phyloP scores from a whole-genome alignment of 2,329 filamentous ascomycete species.

The Diaporthe amygdali region DNA sequence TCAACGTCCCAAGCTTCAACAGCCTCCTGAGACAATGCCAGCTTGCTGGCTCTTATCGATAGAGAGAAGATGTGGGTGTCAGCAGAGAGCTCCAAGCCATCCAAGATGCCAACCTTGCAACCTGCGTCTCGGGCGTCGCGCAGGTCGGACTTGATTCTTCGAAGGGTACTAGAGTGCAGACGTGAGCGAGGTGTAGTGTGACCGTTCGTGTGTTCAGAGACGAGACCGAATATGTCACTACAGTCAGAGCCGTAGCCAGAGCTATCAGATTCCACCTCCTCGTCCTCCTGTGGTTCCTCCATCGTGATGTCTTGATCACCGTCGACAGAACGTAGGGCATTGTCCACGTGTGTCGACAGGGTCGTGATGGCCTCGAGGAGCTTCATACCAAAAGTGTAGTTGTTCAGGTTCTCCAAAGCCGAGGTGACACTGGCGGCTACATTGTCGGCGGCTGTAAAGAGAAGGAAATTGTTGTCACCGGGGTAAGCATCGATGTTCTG shows the following conservation, averaged over 20 bases:
- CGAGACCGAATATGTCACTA: constrained; percentile 40
- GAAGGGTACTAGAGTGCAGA: constrained; percentile 13
- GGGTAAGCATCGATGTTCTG: constrained; percentile 44
- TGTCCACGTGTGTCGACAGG: constrained; percentile 39
- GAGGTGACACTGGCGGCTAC: constrained; percentile 33
- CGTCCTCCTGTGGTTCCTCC: constrained; percentile 37
- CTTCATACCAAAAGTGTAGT: constrained; percentile 47
- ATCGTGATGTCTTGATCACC: background rate
- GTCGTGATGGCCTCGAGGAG: constrained; percentile 54
- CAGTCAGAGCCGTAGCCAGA: constrained; percentile 26
- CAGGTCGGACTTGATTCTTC: constrained; percentile 65
- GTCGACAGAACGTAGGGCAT: background rate
- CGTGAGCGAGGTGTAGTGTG: constrained; percentile 21
- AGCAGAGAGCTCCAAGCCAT: constrained; percentile 46
- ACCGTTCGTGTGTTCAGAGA: background rate
- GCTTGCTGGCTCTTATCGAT: constrained; percentile 71
- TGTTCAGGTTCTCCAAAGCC: constrained; percentile 50
- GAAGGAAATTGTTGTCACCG: constrained; percentile 42
- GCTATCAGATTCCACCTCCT: constrained; percentile 29
- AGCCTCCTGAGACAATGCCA: constrained; percentile 76
- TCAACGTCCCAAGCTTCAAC: constrained; percentile 79
- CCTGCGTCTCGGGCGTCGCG: constrained; percentile 65
- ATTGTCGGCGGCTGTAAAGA: constrained; percentile 48
- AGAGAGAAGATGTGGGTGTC: constrained; percentile 62
- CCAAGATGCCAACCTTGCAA: constrained; percentile 71